Evolutionary conservation across 2,329 filamentous ascomycete species (phyloP).

Genomic region (Phialophora macrospora): DNA sequence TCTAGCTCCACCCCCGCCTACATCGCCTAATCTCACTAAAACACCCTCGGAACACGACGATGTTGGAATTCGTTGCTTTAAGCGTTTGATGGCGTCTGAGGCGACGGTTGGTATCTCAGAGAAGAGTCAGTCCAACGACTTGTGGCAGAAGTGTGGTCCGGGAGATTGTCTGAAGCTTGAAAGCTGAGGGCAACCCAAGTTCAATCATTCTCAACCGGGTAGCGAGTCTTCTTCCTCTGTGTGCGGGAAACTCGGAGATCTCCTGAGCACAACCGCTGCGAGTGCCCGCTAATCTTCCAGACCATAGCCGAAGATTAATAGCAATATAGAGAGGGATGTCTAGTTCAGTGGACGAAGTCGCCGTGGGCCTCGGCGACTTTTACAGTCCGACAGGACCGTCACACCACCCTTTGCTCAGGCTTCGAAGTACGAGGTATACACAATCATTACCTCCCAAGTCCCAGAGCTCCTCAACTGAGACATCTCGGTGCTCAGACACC

Average conservation of each 20-base stretch:
- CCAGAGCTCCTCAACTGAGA: neutral
- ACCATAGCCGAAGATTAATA: neutral
- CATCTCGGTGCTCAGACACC: neutral
- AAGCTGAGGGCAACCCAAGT: neutral
- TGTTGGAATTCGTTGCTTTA: neutral
- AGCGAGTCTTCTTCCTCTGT: neutral
- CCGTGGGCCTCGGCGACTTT: conserved; percentile 9
- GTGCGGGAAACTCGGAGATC: neutral
- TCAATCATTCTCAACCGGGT: neutral
- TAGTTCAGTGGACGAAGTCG: neutral
- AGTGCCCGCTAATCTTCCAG: neutral
- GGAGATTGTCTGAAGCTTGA: neutral
- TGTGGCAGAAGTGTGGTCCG: neutral
- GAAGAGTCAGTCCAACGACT: neutral
- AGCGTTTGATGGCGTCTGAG: neutral
- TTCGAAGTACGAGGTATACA: neutral
- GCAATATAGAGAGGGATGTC: neutral
- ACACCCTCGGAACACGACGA: neutral
- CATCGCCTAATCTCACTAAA: neutral
- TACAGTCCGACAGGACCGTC: neutral
- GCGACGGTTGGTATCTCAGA: neutral
- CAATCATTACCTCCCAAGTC: neutral
- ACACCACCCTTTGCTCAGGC: neutral
- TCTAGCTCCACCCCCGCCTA: neutral
- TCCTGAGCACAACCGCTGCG: neutral